Conservation (phyloP, 2,329 filamentous ascomycete species). For the Parafenestella ontariensis region DNA sequence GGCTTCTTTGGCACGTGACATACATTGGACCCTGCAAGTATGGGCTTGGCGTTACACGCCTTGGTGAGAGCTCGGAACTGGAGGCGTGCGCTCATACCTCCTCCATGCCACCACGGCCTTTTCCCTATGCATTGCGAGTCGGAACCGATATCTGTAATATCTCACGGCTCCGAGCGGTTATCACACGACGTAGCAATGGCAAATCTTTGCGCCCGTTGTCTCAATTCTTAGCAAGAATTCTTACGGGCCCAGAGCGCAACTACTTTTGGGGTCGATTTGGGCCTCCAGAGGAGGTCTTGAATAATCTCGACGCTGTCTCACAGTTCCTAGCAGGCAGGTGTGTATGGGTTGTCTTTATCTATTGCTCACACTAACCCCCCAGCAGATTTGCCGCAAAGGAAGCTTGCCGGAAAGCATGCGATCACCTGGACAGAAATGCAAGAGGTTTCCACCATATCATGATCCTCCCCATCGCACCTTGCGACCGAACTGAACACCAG, state of each 20-base stretch:
- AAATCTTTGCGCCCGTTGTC: constrained; percentile 12
- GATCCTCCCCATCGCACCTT: constrained; percentile 38
- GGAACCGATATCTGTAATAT: constrained; percentile 82
- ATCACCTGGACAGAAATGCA: constrained; percentile 24
- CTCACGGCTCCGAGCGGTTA: constrained; percentile 66
- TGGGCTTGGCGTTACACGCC: background rate
- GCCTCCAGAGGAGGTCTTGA: constrained; percentile 5
- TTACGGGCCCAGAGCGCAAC: constrained; percentile 42
- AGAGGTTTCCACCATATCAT: constrained; percentile 49
- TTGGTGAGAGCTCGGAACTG: background rate
- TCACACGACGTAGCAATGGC: constrained; percentile 47
- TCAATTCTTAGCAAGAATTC: constrained; percentile 30
- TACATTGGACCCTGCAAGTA: background rate
- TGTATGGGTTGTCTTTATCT: constrained; percentile 1
- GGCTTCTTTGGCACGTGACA: background rate
- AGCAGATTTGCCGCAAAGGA: constrained; percentile 60
- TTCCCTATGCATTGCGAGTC: constrained; percentile 71
- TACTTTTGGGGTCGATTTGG: constrained; percentile 43
- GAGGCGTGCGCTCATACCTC: background rate
- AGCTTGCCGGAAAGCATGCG: constrained; percentile 56
- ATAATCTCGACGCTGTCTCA: constrained; percentile 26
- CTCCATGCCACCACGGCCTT: constrained; percentile 57
- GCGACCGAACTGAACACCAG: constrained; percentile 6
- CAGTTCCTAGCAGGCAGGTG: constrained; percentile 48
- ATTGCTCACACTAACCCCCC: constrained; percentile 7